These are phyloP conservation scores for Hypsizygus ulmarius DNA, from an alignment of 1,284 basidiomycete species.

Conservation along the genomic window DNA sequence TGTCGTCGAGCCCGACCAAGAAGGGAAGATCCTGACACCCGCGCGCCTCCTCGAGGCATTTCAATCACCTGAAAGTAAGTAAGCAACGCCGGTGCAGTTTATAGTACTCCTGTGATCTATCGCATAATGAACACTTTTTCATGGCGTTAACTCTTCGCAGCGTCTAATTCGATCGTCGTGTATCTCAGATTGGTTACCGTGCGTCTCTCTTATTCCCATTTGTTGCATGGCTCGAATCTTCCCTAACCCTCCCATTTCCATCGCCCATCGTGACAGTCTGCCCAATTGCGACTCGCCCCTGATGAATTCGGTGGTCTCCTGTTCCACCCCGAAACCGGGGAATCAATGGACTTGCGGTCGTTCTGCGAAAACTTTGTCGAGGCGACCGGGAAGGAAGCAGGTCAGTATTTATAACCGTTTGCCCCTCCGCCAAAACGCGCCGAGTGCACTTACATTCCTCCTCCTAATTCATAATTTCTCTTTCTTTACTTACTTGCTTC, in stretches of 20 bases:
- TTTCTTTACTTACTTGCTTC: too few relatives aligned
- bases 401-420: too few relatives aligned
- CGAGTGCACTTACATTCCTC: too few relatives aligned
- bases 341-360: conserved; percentile 53
- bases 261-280: conserved; percentile 41
- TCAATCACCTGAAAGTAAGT: conserved; percentile 51
- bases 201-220: conserved; percentile 16
- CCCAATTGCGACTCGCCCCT: conserved; percentile 70
- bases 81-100: too few relatives aligned
- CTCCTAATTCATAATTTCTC: too few relatives aligned
- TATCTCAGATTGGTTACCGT: conserved; percentile 76
- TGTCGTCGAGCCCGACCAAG: conserved; percentile 38
- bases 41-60: conserved; percentile 50
- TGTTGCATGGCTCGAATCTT: too few relatives aligned
- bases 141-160: conserved; percentile 32
- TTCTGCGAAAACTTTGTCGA: conserved; percentile 83
- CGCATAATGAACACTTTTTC: background rate
- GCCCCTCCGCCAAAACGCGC: too few relatives aligned
- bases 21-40: conserved; percentile 37
- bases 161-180: conserved; percentile 69
- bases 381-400: conserved; percentile 79
- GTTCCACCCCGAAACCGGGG: conserved; percentile 68
- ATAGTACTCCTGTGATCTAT: too few relatives aligned
- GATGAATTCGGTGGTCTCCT: conserved; percentile 72
- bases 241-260: background rate